phyloP scores from a whole-genome alignment of 2,329 filamentous ascomycete genomes.

The Ophiostoma montium region DNA sequence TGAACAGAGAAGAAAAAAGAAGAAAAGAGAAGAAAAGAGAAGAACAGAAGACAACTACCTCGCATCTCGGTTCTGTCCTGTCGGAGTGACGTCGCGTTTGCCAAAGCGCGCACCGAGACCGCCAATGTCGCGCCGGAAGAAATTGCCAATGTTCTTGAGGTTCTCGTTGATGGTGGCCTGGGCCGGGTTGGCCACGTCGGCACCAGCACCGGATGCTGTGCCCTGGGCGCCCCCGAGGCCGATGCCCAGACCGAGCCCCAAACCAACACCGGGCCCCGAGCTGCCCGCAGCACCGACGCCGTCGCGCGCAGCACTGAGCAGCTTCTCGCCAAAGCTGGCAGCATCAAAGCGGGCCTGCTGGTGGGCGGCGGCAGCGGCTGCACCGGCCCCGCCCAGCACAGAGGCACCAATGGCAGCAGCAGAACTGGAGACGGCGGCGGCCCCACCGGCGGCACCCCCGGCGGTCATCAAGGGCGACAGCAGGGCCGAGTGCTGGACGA shows the following conservation, averaged over 20 bases:
- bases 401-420: background rate
- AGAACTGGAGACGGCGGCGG: background rate
- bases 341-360: constrained; percentile 11
- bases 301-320: constrained; percentile 78
- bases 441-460: constrained; percentile 22
- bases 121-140: constrained; percentile 80
- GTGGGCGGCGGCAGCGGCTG: no score
- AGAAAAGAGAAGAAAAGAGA: background rate
- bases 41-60: background rate
- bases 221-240: background rate
- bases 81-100: constrained; percentile 34
- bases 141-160: constrained; percentile 88
- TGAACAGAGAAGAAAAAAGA: no score
- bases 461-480: constrained; percentile 49
- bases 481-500: constrained; percentile 56
- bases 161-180: constrained; percentile 80
- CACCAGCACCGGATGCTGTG: constrained; percentile 2
- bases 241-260: constrained; percentile 3
- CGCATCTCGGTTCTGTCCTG: constrained; percentile 11
- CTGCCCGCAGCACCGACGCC: constrained; percentile 38
- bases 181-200: constrained; percentile 22
- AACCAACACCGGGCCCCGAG: constrained; percentile 14
- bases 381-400: background rate
- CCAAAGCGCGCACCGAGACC: constrained; percentile 62
- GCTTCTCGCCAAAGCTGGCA: constrained; percentile 56